Evolutionary conservation across 768 basidiomycete genomes (phyloP).

Genomic region (Suillus brevipes): DNA sequence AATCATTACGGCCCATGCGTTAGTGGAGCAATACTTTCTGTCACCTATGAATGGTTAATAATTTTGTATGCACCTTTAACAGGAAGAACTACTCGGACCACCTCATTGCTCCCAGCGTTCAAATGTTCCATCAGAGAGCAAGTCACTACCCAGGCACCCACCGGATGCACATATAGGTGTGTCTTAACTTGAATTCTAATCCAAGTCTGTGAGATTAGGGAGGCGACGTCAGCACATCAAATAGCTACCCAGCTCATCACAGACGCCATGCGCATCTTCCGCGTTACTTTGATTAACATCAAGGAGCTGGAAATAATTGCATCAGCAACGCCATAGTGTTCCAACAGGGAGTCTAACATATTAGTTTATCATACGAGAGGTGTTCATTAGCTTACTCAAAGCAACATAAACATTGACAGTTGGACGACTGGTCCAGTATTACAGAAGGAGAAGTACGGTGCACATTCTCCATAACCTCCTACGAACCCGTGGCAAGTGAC

Average conservation of each 20-base stretch:
- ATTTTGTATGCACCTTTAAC: neutral
- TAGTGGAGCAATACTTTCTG: neutral
- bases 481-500: neutral
- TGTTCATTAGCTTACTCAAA: neutral
- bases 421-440: neutral
- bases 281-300: neutral
- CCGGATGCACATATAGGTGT: neutral
- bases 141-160: neutral
- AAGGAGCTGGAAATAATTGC: neutral
- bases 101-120: neutral
- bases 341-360: neutral
- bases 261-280: neutral
- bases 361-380: neutral
- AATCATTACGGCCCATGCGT: neutral
- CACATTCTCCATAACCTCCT: neutral
- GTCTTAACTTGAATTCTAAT: neutral
- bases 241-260: neutral
- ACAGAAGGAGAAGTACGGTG: neutral
- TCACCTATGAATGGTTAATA: neutral
- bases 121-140: neutral
- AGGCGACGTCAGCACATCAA: neutral
- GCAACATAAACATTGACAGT: neutral
- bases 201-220: neutral
- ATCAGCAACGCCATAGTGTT: neutral
- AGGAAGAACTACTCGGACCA: neutral